A percentile compares a stretch with the other conserved stretches of the same genome.
phyloP scores from a whole-genome alignment of 352 stramenopile species.

The Pythium myriotylum region DNA sequence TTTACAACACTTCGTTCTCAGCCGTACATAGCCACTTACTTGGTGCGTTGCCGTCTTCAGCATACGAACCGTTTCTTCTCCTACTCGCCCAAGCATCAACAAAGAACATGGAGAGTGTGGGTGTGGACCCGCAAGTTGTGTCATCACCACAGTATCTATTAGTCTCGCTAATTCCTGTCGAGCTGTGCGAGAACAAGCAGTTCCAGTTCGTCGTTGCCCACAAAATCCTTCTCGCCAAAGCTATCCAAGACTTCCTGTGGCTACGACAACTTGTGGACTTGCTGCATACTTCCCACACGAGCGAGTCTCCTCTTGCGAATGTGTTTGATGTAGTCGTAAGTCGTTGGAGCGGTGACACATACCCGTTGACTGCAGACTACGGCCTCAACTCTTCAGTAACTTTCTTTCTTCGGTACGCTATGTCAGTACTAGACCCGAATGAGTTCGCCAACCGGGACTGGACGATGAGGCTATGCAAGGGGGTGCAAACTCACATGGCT shows the following conservation, averaged over 20 bases:
- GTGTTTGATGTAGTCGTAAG: slow-evolving; percentile 63
- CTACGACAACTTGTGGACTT: slow-evolving; percentile 53
- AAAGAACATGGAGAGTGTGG: neutral
- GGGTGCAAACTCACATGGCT: slow-evolving; percentile 73
- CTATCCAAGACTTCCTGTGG: slow-evolving; percentile 50
- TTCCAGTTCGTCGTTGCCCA: slow-evolving; percentile 68
- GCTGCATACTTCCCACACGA: slow-evolving; percentile 19
- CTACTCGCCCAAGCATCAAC: slow-evolving; percentile 34
- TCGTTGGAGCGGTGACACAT: slow-evolving; percentile 62
- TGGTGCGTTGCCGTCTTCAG: slow-evolving; percentile 47
- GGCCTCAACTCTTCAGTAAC: slow-evolving; percentile 54
- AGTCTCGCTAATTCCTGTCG: slow-evolving; percentile 40
- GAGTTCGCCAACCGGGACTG: slow-evolving; percentile 46
- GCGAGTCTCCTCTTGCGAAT: slow-evolving; percentile 25
- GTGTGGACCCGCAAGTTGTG: neutral
- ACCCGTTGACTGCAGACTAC: slow-evolving; percentile 53
- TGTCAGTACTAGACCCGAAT: slow-evolving; percentile 34
- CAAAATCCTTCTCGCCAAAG: slow-evolving; percentile 59
- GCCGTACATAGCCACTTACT: slow-evolving; percentile 40
- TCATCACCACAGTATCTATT: slow-evolving; percentile 53
- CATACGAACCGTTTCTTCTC: slow-evolving; percentile 50
- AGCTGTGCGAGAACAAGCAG: slow-evolving; percentile 47
- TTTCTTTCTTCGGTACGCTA: slow-evolving; percentile 70
- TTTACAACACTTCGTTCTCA: slow-evolving; percentile 20
- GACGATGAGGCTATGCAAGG: slow-evolving; percentile 69